Percentiles rank a stretch among this genome's conserved stretches.
These are phyloP conservation scores for Tillandsia fasciculata DNA, from an alignment of 176 grass and related monocot species.

Conservation along the genomic window DNA sequence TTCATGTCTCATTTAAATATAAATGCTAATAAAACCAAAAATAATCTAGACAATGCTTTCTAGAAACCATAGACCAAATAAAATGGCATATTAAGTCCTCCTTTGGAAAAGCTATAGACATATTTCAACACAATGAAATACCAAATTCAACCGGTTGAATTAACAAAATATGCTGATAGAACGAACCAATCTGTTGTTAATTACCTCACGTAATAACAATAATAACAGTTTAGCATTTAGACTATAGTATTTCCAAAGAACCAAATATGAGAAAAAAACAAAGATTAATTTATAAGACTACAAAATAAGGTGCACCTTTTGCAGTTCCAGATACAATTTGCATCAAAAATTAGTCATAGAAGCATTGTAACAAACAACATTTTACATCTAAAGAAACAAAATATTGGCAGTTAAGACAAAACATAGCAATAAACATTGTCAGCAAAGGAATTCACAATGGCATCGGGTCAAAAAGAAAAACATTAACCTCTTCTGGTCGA, in stretches of 20 bases:
- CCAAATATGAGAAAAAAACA: too few species aligned
- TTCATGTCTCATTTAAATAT: background rate
- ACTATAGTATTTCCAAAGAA: too few species aligned
- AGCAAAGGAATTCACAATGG: background rate
- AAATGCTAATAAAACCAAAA: background rate
- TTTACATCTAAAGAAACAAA: background rate
- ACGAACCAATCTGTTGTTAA: background rate
- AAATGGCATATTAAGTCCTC: background rate
- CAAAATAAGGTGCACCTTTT: too few species aligned
- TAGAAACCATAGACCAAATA: background rate
- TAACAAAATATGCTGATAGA: background rate
- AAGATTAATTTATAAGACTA: too few species aligned
- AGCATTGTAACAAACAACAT: too few species aligned
- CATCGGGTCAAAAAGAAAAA: background rate
- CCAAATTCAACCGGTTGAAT: background rate
- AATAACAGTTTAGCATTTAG: background rate
- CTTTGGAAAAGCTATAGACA: background rate
- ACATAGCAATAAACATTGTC: background rate
- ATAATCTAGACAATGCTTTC: background rate
- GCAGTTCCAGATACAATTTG: too few species aligned
- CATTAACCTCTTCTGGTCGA: slow-evolving; percentile 61
- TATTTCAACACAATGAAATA: background rate
- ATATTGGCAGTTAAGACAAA: background rate
- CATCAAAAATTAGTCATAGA: too few species aligned
- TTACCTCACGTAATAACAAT: background rate